These are phyloP conservation scores for Pestalotiopsis fici DNA, from an alignment of 2,329 filamentous ascomycete species.

Conservation along the genomic window DNA sequence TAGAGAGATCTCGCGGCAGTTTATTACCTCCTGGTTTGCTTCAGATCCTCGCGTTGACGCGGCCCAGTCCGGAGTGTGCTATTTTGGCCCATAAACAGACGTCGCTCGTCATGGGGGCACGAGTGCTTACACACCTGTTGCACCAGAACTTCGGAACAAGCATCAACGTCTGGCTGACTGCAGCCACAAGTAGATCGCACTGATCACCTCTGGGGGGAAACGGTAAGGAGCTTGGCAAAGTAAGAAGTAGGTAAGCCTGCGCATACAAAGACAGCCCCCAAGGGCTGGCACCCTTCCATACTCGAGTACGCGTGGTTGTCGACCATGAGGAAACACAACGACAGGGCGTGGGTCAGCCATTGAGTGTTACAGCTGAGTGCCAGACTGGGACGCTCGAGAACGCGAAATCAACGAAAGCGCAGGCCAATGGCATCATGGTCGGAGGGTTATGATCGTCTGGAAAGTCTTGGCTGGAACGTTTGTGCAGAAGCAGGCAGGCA, in stretches of 20 bases:
- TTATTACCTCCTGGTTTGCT: not conserved
- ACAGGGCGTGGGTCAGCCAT: not conserved
- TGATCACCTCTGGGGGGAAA: not conserved
- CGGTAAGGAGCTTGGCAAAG: not conserved
- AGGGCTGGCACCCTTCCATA: no score
- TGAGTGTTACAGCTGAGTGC: not conserved
- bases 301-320: not conserved
- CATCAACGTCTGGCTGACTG: not conserved
- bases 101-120: not conserved
- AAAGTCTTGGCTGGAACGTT: conserved; percentile 7
- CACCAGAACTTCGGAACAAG: not conserved
- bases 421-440: not conserved
- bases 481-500: not conserved
- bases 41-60: conserved; percentile 9
- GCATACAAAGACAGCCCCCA: not conserved
- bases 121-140: not conserved
- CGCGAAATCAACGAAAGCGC: not conserved
- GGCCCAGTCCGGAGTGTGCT: not conserved
- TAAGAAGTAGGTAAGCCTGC: not conserved
- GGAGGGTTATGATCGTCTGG: not conserved
- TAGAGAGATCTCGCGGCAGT: not conserved
- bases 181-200: not conserved
- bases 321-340: not conserved
- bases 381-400: not conserved
- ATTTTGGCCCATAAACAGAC: not conserved